These are phyloP conservation scores for Alternaria gansuensis DNA, from an alignment of 2,329 filamentous ascomycete species.

Conservation along the genomic window DNA sequence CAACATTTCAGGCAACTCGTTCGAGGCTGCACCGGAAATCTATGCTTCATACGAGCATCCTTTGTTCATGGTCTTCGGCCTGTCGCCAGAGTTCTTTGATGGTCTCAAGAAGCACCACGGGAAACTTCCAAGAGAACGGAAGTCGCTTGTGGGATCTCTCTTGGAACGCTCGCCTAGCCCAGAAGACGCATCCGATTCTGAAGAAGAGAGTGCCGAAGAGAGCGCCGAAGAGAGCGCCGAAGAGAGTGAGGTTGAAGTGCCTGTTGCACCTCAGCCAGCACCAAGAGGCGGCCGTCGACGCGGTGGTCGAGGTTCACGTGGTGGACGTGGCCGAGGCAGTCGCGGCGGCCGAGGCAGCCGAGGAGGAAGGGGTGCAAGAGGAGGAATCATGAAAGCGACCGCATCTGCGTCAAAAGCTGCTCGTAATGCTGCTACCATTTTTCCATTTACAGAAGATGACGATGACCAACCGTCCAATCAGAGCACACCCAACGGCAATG, in stretches of 20 bases:
- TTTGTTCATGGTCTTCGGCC: constrained; percentile 48
- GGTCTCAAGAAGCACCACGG: constrained; percentile 42
- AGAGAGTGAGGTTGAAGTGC: constrained; percentile 40
- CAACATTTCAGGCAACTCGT: constrained; percentile 47
- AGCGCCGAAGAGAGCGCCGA: constrained; percentile 38
- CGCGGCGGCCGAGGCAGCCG: constrained; percentile 41
- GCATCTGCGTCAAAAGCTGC: constrained; percentile 43
- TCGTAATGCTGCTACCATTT: constrained; percentile 46
- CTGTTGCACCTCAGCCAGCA: constrained; percentile 30
- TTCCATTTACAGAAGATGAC: constrained; percentile 48
- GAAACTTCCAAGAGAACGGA: constrained; percentile 40
- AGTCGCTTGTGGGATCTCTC: constrained; percentile 26
- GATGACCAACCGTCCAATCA: constrained; percentile 50
- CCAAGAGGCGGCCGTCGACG: constrained; percentile 39
- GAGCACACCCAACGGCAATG: constrained; percentile 39
- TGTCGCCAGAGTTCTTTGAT: constrained; percentile 47
- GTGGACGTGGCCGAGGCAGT: constrained; percentile 41
- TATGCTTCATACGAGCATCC: constrained; percentile 46
- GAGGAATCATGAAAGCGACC: constrained; percentile 30
- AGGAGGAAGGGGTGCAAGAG: constrained; percentile 40
- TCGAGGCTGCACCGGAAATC: constrained; percentile 40
- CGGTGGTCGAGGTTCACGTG: constrained; percentile 42
- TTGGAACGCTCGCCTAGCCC: constrained; percentile 26
- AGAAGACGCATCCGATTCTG: constrained; percentile 32
- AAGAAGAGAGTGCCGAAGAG: constrained; percentile 34